These are phyloP conservation scores for Aspergillus felis DNA, from an alignment of 2,329 filamentous ascomycete species.

Conservation along the genomic window DNA sequence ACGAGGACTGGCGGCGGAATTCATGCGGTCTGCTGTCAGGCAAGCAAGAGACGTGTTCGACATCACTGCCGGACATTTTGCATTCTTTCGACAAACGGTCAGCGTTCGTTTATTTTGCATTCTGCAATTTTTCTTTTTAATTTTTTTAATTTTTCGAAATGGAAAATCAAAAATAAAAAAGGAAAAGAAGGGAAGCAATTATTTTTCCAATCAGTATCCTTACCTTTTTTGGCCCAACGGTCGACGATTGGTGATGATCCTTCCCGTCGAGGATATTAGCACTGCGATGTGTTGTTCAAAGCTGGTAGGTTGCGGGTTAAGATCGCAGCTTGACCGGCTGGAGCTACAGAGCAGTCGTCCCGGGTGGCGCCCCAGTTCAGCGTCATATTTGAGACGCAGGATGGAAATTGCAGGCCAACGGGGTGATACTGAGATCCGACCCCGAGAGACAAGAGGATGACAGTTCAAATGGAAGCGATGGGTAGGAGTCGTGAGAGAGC, in stretches of 20 bases:
- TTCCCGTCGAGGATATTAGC: conserved; percentile 26
- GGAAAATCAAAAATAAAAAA: background rate
- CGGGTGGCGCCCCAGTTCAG: conserved; percentile 34
- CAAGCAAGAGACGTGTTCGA: conserved; percentile 37
- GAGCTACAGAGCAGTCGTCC: conserved; percentile 37
- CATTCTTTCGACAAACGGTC: conserved; percentile 29
- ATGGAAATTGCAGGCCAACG: conserved; percentile 14
- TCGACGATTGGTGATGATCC: conserved; percentile 26
- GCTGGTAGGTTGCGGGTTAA: conserved; percentile 31
- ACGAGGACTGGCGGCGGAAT: conserved; percentile 31
- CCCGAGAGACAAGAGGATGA: conserved; percentile 2
- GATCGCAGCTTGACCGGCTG: conserved; percentile 33
- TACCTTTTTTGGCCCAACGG: conserved; percentile 10
- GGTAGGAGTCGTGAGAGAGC: background rate
- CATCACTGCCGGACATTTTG: conserved; percentile 43
- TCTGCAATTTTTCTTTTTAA: background rate
- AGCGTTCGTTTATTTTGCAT: conserved; percentile 14
- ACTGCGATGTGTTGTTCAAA: conserved; percentile 37
- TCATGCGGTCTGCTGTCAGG: conserved; percentile 27
- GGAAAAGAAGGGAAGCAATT: background rate
- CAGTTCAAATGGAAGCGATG: background rate
- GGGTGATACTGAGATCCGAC: conserved; percentile 11
- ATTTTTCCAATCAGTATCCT: background rate
- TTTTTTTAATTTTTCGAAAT: background rate
- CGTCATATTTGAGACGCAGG: conserved; percentile 32